Evolutionary conservation across 2,329 filamentous ascomycete genomes (phyloP).

Genomic region (Ophiostoma sp.): DNA sequence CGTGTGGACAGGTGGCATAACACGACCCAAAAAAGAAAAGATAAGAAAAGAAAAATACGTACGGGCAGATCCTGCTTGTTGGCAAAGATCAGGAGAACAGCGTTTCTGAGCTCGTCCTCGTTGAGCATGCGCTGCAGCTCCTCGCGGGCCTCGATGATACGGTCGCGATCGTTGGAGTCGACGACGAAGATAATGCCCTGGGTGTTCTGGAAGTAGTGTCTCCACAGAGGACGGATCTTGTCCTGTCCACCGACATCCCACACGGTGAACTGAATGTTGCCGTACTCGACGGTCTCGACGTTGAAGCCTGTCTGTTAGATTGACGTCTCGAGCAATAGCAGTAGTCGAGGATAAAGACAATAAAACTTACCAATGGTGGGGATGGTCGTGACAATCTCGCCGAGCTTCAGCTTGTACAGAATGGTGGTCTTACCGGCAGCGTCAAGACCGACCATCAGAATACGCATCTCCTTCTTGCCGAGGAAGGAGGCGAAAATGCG

Average conservation of each 20-base stretch:
- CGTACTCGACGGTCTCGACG: slow-evolving; percentile 99
- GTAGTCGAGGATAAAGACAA: neutral
- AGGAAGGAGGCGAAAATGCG: slow-evolving; percentile 94
- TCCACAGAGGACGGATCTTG: slow-evolving; percentile 99
- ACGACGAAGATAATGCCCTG: slow-evolving; percentile 99
- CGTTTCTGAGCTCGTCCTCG: slow-evolving; percentile 97
- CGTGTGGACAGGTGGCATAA: neutral
- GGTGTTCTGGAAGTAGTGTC: slow-evolving; percentile 99
- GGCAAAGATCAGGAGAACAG: slow-evolving; percentile 93
- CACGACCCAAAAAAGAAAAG: too few relatives aligned
- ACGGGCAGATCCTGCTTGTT: slow-evolving; percentile 99
- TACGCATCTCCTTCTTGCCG: slow-evolving; percentile 99
- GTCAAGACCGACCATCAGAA: slow-evolving; percentile 99
- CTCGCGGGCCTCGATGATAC: slow-evolving; percentile 93
- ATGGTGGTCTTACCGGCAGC: slow-evolving; percentile 99
- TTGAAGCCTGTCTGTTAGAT: slow-evolving; percentile 71
- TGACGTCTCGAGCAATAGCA: neutral
- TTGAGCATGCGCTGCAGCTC: slow-evolving; percentile 98
- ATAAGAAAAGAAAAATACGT: slow-evolving; percentile 40
- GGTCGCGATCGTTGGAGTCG: slow-evolving; percentile 97
- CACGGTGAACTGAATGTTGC: slow-evolving; percentile 99
- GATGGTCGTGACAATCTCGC: slow-evolving; percentile 98
- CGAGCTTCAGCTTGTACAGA: slow-evolving; percentile 99
- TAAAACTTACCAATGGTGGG: slow-evolving; percentile 82
- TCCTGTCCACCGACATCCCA: slow-evolving; percentile 99